These are phyloP conservation scores for Colletotrichum scovillei DNA, from an alignment of 2,329 filamentous ascomycete species.

Conservation along the genomic window DNA sequence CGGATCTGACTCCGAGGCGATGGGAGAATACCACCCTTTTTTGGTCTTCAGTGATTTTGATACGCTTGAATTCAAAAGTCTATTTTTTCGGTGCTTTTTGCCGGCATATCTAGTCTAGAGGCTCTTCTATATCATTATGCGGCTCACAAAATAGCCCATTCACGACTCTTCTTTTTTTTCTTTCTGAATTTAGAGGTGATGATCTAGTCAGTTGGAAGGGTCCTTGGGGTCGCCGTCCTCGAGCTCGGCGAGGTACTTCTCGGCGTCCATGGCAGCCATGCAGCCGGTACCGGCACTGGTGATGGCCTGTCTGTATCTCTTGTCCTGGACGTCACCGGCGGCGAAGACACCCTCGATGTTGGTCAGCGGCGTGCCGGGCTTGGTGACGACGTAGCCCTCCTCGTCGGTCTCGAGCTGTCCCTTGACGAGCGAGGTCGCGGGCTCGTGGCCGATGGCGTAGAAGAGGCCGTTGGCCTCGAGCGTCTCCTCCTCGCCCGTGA, in stretches of 20 bases:
- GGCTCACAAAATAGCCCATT: neutral
- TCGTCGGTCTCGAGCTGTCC: slow-evolving; percentile 88
- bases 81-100: slow-evolving; percentile 18
- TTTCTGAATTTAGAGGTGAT: slow-evolving; percentile 27
- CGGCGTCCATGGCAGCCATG: slow-evolving; percentile 93
- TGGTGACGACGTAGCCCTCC: slow-evolving; percentile 91
- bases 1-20: neutral
- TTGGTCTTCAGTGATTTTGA: neutral
- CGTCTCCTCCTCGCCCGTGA: slow-evolving; percentile 82
- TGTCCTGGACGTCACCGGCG: slow-evolving; percentile 97
- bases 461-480: slow-evolving; percentile 93
- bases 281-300: slow-evolving; percentile 97
- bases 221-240: slow-evolving; percentile 58
- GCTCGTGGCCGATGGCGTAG: slow-evolving; percentile 97
- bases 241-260: slow-evolving; percentile 87
- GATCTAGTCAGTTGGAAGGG: slow-evolving; percentile 34
- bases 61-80: slow-evolving; percentile 26
- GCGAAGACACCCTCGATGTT: slow-evolving; percentile 94
- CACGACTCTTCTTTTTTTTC: too few relatives aligned
- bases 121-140: slow-evolving; percentile 2
- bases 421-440: slow-evolving; percentile 90
- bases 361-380: slow-evolving; percentile 88
- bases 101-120: slow-evolving; percentile 18
- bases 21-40: neutral
- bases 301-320: slow-evolving; percentile 96